Percentiles rank a stretch among this genome's conserved stretches.
phyloP scores from a whole-genome alignment of 208 protist genomes.

The Trypanosoma conorhini region DNA sequence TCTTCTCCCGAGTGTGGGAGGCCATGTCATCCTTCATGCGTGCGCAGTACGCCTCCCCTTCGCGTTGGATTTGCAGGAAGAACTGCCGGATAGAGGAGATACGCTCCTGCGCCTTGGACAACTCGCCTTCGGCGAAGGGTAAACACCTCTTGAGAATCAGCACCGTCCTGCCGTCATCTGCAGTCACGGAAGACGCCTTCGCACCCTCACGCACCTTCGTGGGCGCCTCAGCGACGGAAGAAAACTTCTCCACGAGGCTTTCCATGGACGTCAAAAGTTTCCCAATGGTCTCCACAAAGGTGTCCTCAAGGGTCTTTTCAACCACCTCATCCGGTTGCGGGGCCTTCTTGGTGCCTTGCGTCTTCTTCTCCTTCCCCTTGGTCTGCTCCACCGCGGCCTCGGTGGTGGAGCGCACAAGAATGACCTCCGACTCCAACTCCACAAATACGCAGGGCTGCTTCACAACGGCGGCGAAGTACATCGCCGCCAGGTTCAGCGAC shows the following conservation, averaged over 20 bases:
- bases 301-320: slow-evolving; percentile 55
- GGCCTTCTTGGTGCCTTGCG: slow-evolving; percentile 35
- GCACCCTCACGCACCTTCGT: slow-evolving; percentile 39
- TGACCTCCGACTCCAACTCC: slow-evolving; percentile 56
- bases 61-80: slow-evolving; percentile 38
- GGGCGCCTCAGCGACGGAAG: slow-evolving; percentile 29
- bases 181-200: slow-evolving; percentile 22
- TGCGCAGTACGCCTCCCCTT: slow-evolving; percentile 46
- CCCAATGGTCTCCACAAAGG: slow-evolving; percentile 49
- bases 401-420: slow-evolving; percentile 19
- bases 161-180: slow-evolving; percentile 29
- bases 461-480: slow-evolving; percentile 66
- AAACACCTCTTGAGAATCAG: slow-evolving; percentile 38
- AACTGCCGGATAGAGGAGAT: slow-evolving; percentile 40
- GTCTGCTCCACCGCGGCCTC: slow-evolving; percentile 26
- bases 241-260: slow-evolving; percentile 48
- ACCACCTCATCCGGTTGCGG: slow-evolving; percentile 41
- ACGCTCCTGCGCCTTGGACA: slow-evolving; percentile 36
- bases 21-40: slow-evolving; percentile 33
- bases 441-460: slow-evolving; percentile 66
- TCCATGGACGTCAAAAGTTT: slow-evolving; percentile 35
- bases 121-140: slow-evolving; percentile 32
- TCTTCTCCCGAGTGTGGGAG: slow-evolving; percentile 15
- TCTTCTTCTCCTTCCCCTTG: slow-evolving; percentile 54
- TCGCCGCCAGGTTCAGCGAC: slow-evolving; percentile 54